Base-by-base conservation (phyloP, 2,329 filamentous ascomycete species). In the Trichophaea hybrida region DNA sequence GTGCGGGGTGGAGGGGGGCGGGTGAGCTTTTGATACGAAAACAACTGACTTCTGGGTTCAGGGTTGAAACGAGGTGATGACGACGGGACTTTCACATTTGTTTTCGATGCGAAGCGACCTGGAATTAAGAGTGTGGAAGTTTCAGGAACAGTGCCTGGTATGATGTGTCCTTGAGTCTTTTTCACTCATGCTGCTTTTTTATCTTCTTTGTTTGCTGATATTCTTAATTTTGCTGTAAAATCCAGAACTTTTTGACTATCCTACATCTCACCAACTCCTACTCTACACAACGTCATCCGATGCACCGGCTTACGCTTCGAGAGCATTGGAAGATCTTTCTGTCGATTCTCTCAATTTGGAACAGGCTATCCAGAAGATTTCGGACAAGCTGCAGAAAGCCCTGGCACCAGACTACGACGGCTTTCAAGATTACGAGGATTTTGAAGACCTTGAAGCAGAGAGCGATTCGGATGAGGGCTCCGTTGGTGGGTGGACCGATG, bases 61-160 rank as follows among this genome's bases (percentile, higher is more conserved):
- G 69, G 75, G 37, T 73, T 94, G 31, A 72, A 73, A 37, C 73
- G 75, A 38, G 85, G 85, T 13, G 80, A 83, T 4, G 83, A 85
- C 35, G 85, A 91, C 70, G 86, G 85, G 55, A 81, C 86, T 59
- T 75, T 94, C 59, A 77, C 77, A 12, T 85, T 91, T 69, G 75
- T 72, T 4, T 86, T 77, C 65, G 61, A 69, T 46, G 72, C 72
- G 37, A n/a, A 35, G 13, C 24, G 32, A 53, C 33, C 12, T 10
- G 70, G 68, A 32, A 40, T 49, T 8, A 57, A 61, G 4, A 50
- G 58, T 2, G 67, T 75, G 40, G 69, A 73, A 32, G 67, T 76
- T 38, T 69, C 73, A 38, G 70, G 69, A 10, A 66, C 74, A 17
- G 66, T 76, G 4, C 69, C 72, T 60, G 74, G 74, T 75, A 68